Conservation (phyloP, 306 rosid genomes). For the Prunus campanulata region DNA sequence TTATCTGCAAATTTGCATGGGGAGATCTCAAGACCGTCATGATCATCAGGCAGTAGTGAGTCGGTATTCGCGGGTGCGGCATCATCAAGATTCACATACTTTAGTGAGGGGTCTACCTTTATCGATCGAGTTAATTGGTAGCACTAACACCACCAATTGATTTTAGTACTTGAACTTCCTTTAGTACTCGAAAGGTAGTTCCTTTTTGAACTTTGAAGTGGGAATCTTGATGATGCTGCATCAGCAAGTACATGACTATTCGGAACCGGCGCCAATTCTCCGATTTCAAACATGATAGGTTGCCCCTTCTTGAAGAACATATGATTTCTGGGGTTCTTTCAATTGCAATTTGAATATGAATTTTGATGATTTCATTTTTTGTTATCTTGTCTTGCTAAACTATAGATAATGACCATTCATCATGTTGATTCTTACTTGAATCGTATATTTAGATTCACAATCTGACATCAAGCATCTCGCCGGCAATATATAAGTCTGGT, state of each 20-base stretch:
- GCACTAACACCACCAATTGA: background rate
- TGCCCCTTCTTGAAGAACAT: no score
- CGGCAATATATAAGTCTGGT: background rate
- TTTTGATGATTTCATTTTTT: no score
- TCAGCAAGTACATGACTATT: constrained; percentile 53
- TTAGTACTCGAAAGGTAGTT: background rate
- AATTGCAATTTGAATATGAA: no score
- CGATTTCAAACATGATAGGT: background rate
- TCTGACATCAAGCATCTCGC: no score
- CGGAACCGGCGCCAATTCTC: background rate
- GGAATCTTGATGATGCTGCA: constrained; percentile 99
- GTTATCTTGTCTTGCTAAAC: no score
- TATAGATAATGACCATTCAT: no score
- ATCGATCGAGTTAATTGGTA: background rate
- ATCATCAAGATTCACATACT: constrained; percentile 62
- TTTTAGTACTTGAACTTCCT: background rate
- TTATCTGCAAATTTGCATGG: constrained; percentile 14
- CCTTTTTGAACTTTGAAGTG: constrained; percentile 19
- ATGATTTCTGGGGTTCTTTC: no score
- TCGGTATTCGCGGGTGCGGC: constrained; percentile 50
- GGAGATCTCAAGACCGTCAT: background rate
- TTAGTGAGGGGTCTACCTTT: constrained; percentile 9
- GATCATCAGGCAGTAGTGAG: constrained; percentile 9
- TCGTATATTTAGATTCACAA: no score
- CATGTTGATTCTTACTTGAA: no score